Percentiles rank a stretch among this genome's conserved stretches.
Conservation (phyloP, 202 grass and related monocot species). For the Zizania palustris region DNA sequence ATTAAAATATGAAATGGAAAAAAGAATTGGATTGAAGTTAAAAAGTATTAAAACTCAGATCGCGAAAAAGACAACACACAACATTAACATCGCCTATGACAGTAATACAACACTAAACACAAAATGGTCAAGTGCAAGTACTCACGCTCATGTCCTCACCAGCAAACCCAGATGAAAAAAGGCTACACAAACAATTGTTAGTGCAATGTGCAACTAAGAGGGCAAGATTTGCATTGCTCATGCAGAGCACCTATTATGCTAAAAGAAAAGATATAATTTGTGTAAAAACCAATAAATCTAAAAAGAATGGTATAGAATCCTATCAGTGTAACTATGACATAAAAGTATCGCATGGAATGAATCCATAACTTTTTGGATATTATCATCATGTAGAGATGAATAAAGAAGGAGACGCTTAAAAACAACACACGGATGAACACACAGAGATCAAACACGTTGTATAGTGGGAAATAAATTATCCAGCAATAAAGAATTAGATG, state of each 20-base stretch:
- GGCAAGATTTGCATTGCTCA: not conserved
- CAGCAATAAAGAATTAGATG: too few relatives aligned
- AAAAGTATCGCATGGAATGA: slow-evolving; percentile 65
- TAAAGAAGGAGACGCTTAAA: too few relatives aligned
- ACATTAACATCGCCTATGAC: not conserved
- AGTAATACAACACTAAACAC: not conserved
- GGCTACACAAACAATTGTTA: not conserved
- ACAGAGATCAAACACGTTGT: too few relatives aligned
- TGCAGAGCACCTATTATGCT: not conserved
- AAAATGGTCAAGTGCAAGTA: not conserved
- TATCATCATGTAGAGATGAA: slow-evolving; percentile 70
- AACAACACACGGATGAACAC: too few relatives aligned
- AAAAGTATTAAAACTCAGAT: not conserved
- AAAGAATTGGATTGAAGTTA: not conserved
- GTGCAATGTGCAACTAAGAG: too few relatives aligned
- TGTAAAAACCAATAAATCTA: not conserved
- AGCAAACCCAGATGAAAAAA: not conserved
- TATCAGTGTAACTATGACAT: slow-evolving; percentile 96
- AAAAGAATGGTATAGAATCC: slow-evolving; percentile 28
- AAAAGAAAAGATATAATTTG: not conserved
- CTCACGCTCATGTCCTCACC: too few relatives aligned
- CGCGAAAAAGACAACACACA: not conserved
- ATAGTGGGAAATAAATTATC: too few relatives aligned
- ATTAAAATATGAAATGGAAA: not conserved
- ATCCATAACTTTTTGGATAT: slow-evolving; percentile 60